Evolutionary conservation across 2,329 filamentous ascomycete genomes (phyloP).

Genomic region (Colletotrichum shisoi): DNA sequence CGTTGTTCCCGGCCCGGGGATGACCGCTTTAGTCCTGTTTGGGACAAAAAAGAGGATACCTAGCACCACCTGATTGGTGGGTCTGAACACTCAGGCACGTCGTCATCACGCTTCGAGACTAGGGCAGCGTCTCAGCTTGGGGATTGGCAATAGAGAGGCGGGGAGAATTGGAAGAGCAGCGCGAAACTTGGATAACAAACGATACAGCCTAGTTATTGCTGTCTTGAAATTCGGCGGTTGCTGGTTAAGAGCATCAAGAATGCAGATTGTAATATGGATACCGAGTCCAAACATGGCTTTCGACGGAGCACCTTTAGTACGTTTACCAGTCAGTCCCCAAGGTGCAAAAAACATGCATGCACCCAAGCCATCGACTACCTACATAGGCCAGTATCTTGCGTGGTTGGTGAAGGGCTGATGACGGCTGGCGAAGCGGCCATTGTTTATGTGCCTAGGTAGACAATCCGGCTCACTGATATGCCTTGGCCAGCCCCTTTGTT

Average conservation of each 20-base stretch:
- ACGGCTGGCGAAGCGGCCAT: too few species aligned
- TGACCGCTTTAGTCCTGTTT: constrained; percentile 13
- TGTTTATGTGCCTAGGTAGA: background rate
- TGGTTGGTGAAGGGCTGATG: background rate
- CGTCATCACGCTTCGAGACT: background rate
- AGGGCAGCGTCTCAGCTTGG: constrained; percentile 6
- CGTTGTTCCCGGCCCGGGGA: constrained; percentile 16
- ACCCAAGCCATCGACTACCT: background rate
- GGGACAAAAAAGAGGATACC: background rate
- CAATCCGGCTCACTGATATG: background rate
- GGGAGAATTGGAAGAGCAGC: background rate
- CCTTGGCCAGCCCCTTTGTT: constrained; percentile 1
- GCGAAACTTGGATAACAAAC: background rate
- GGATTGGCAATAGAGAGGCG: constrained; percentile 14
- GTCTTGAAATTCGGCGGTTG: background rate
- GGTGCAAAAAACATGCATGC: background rate
- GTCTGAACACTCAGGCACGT: constrained; percentile 8
- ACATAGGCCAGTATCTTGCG: background rate
- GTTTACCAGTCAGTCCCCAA: background rate
- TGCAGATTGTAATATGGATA: background rate
- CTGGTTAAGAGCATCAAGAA: background rate
- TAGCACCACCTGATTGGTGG: constrained; percentile 21
- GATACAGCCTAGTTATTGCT: too few species aligned
- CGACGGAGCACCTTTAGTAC: background rate
- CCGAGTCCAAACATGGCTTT: background rate